These are phyloP conservation scores for Kwoniella newhampshirensis DNA, from an alignment of 768 basidiomycete species.

Conservation along the genomic window DNA sequence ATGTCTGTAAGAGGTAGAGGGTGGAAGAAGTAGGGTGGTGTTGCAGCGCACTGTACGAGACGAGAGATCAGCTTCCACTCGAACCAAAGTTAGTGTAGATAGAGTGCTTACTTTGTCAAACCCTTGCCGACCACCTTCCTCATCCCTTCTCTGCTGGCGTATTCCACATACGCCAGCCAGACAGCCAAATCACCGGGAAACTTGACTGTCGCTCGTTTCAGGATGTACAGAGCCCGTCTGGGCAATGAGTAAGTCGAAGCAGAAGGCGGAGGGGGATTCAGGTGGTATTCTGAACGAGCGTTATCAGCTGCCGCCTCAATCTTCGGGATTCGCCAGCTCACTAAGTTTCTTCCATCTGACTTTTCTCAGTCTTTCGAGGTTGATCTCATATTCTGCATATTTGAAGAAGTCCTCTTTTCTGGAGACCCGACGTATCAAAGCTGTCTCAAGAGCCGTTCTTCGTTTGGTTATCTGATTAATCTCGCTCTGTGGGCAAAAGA, in stretches of 20 bases:
- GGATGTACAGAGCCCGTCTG: conserved; percentile 80
- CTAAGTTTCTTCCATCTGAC: conserved; percentile 73
- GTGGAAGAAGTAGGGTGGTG: conserved; percentile 75
- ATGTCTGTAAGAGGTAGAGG: conserved; percentile 80
- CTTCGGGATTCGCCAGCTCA: conserved; percentile 53
- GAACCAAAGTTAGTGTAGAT: background rate
- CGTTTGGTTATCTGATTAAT: conserved; percentile 80
- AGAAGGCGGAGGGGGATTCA: conserved; percentile 59
- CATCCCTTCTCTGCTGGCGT: conserved; percentile 78
- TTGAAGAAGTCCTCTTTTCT: conserved; percentile 85
- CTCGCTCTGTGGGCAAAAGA: conserved; percentile 60
- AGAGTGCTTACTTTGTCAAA: conserved; percentile 72
- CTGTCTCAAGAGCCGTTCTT: conserved; percentile 77
- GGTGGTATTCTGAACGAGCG: conserved; percentile 34
- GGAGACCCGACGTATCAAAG: conserved; percentile 76
- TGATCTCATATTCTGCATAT: conserved; percentile 90
- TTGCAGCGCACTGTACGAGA: conserved; percentile 72
- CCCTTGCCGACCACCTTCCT: conserved; percentile 75
- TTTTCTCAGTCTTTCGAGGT: conserved; percentile 72
- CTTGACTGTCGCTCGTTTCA: conserved; percentile 81
- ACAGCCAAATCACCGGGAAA: conserved; percentile 84
- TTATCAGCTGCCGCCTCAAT: background rate
- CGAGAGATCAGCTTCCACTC: conserved; percentile 1
- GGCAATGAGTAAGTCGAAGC: conserved; percentile 83
- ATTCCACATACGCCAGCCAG: conserved; percentile 84